Conservation (phyloP, 208 protist species). For the Angomonas deanei region DNA sequence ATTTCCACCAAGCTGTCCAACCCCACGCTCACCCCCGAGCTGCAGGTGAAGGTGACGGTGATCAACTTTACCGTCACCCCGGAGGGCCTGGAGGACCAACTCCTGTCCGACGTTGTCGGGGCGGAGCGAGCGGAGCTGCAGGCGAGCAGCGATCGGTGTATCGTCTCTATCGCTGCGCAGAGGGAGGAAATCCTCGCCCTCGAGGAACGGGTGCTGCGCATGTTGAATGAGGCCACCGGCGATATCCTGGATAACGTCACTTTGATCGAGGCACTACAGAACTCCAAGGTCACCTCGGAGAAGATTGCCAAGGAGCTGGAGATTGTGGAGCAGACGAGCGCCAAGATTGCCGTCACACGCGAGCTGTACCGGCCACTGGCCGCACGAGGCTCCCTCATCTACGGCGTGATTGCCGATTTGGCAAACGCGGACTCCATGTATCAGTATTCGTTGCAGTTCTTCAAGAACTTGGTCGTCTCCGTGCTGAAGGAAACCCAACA, state of each 20-base stretch:
- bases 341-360: slow-evolving; percentile 87
- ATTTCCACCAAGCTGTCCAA: slow-evolving; percentile 95
- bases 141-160: slow-evolving; percentile 78
- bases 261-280: slow-evolving; percentile 91
- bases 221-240: slow-evolving; percentile 88
- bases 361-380: slow-evolving; percentile 90
- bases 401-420: slow-evolving; percentile 92
- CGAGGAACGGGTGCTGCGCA: slow-evolving; percentile 90
- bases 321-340: slow-evolving; percentile 90
- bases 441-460: slow-evolving; percentile 90
- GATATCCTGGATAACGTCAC: slow-evolving; percentile 94
- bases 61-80: slow-evolving; percentile 93
- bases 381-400: slow-evolving; percentile 91
- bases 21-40: slow-evolving; percentile 91
- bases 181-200: slow-evolving; percentile 90
- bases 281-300: slow-evolving; percentile 88
- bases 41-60: slow-evolving; percentile 91
- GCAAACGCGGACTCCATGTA: slow-evolving; percentile 91
- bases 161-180: slow-evolving; percentile 91
- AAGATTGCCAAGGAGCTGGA: slow-evolving; percentile 86
- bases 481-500: slow-evolving; percentile 65
- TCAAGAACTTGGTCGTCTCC: slow-evolving; percentile 85
- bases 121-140: slow-evolving; percentile 87
- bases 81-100: slow-evolving; percentile 89
- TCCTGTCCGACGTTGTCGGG: slow-evolving; percentile 86